Base-by-base conservation (phyloP, 2,329 filamentous ascomycete species). In the Dothideomycetes sp. region DNA sequence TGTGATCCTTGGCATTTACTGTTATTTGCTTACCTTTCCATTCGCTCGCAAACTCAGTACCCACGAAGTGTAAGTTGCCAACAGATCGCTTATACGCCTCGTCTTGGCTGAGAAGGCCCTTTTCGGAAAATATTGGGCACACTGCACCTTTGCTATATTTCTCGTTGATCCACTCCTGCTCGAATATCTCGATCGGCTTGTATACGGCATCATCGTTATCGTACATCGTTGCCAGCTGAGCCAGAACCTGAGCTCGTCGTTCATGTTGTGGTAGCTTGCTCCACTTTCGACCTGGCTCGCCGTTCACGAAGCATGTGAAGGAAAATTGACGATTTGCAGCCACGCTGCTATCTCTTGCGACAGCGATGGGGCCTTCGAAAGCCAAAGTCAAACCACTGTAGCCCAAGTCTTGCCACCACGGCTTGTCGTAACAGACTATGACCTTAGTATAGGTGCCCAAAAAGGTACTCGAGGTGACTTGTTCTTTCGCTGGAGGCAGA, bases 371-470 rank as follows among this genome's bases (percentile, higher is more conserved):
- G 0, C 70, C 71, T 4, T 53, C 48, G 34, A 66, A 66, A 0
- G 65, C 67, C 37, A 66, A 61, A 1, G 58, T 53, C 1, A 68
- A 54, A 2, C 72, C 73, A 42, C 63, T 69, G 27, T 66, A 59
- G 0, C 65, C 63, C 1, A 52, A 41, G 0, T 57, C 49, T 1
- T 57, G 50, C 72, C 72, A 75, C 51, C 64, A 73, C 0, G 69
- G 64, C 4, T 50, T 49, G 1, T 52, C 41, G 51, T 66, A 74
- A 19, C 64, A 55, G 8, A 68, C 48, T 38, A 75, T 70, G 4
- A 63, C 64, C 50, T 77, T 76, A 36, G 62, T 65, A 47, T 72
- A 72, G 44, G 66, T 66, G 3, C 71, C 70, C 30, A 66, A 62
- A 0, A 46, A 51, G 4, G 59, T 59, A 0, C 60, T 55, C 3